Evolutionary conservation across 148 eudicot genomes (phyloP).

Genomic region (Nyssa sinensis): DNA sequence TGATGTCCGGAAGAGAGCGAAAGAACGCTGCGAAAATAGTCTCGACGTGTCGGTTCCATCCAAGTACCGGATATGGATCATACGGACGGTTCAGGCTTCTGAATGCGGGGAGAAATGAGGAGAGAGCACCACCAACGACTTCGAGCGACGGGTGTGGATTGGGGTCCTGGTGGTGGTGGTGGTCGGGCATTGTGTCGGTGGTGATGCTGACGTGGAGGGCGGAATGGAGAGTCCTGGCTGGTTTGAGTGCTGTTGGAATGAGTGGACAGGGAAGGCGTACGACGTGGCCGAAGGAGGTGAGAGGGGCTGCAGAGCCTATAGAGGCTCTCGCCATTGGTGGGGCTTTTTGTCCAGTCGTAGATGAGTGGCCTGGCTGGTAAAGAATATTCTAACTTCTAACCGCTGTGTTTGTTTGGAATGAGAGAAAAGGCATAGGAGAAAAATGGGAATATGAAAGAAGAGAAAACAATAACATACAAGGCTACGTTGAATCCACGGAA

Average conservation of each 20-base stretch:
- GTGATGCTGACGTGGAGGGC: constrained; percentile 21
- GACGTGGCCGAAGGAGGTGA: constrained; percentile 6
- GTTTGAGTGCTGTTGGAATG: background rate
- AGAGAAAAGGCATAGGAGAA: too few species aligned
- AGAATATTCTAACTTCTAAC: background rate
- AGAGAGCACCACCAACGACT: constrained; percentile 60
- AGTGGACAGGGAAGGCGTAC: constrained; percentile 3
- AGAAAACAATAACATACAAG: too few species aligned
- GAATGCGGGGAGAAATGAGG: constrained; percentile 45
- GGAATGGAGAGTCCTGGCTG: background rate
- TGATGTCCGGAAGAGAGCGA: constrained; percentile 62
- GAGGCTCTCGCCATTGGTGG: constrained; percentile 34
- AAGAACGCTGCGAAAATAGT: constrained; percentile 79
- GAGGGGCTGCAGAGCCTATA: constrained; percentile 27
- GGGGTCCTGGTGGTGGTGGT: constrained; percentile 14
- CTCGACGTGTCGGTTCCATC: constrained; percentile 72
- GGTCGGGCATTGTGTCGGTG: too few species aligned
- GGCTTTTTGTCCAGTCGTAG: background rate
- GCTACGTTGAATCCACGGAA: too few species aligned
- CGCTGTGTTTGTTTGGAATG: too few species aligned
- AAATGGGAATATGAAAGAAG: too few species aligned
- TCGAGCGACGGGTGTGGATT: constrained; percentile 56
- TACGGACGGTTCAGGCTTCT: constrained; percentile 53
- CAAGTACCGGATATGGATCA: constrained; percentile 51
- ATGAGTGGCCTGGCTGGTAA: background rate